These are phyloP conservation scores for Tetrapyrgos nigripes DNA, from an alignment of 1,284 basidiomycete genomes.

Conservation along the genomic window DNA sequence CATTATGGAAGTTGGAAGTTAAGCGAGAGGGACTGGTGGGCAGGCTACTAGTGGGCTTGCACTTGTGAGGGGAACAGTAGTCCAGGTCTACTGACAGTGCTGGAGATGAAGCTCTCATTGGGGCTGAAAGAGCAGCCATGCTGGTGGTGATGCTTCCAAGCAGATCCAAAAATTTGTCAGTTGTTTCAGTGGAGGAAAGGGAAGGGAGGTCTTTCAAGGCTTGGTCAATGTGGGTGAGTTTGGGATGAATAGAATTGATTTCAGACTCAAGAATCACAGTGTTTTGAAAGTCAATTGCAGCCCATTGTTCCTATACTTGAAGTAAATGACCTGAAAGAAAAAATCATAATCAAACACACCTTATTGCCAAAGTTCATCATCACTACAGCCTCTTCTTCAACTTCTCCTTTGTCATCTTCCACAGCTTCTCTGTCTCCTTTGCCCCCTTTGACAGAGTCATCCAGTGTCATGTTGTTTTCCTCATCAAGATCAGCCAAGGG, in stretches of 20 bases:
- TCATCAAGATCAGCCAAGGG: not conserved
- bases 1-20: no score
- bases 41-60: no score
- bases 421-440: no score
- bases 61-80: no score
- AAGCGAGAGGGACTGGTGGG: no score
- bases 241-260: not conserved
- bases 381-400: not conserved
- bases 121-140: no score
- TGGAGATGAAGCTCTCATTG: no score
- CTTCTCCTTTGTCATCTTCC: not conserved
- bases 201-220: no score
- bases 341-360: not conserved
- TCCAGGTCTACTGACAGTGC: no score
- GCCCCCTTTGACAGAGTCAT: not conserved
- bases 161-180: no score
- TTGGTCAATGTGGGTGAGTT: not conserved
- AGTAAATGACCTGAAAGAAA: not conserved
- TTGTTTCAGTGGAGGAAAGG: no score
- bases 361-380: not conserved
- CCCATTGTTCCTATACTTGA: not conserved
- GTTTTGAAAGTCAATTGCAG: not conserved
- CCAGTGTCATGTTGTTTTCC: not conserved
- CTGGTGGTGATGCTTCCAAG: no score
- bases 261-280: not conserved